phyloP scores from a whole-genome alignment of 2,329 filamentous ascomycete species.

The Trichoderma harzianum region DNA sequence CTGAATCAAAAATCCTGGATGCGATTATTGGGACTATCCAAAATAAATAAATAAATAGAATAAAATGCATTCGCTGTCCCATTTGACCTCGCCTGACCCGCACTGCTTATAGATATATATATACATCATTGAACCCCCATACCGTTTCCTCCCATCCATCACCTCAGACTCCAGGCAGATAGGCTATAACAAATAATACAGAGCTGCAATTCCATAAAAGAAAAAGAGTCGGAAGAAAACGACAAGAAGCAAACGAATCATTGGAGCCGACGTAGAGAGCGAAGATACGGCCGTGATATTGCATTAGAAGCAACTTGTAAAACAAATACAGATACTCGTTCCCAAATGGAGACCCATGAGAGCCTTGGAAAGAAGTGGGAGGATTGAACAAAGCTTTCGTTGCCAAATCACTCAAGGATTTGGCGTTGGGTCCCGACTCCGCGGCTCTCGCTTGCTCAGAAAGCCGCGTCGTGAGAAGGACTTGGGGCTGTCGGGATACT shows the following conservation, averaged over 20 bases:
- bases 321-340: neutral
- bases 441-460: slow-evolving; percentile 50
- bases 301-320: neutral
- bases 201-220: neutral
- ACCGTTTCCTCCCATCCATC: neutral
- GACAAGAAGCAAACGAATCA: neutral
- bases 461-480: slow-evolving; percentile 51
- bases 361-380: neutral
- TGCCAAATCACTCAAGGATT: slow-evolving; percentile 27
- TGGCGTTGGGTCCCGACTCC: slow-evolving; percentile 44
- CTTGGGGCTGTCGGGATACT: slow-evolving; percentile 45
- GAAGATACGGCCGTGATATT: neutral
- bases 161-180: neutral
- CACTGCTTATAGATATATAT: slow-evolving; percentile 3
- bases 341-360: neutral
- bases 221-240: neutral
- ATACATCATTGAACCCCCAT: neutral
- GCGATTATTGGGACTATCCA: neutral
- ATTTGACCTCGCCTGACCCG: neutral
- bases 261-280: neutral
- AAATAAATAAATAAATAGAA: neutral
- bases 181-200: neutral
- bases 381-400: neutral
- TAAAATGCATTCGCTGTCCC: neutral
- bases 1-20: neutral